These are phyloP conservation scores for Spiromastix sp. DNA, from an alignment of 2,329 filamentous ascomycete species.

Conservation along the genomic window DNA sequence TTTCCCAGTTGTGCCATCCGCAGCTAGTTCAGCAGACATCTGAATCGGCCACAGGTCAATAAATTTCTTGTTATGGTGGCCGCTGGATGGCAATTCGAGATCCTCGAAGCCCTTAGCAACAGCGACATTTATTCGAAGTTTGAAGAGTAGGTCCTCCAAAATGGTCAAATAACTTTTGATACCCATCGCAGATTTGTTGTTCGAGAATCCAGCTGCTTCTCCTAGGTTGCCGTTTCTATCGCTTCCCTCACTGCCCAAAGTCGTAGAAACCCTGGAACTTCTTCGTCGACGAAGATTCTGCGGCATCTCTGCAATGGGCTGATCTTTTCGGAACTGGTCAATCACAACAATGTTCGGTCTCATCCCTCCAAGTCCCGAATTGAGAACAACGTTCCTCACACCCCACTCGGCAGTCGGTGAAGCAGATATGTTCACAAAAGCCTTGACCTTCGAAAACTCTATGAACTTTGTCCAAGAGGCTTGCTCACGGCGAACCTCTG, in stretches of 20 bases:
- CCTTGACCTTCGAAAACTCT: conserved; percentile 76
- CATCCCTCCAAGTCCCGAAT: conserved; percentile 77
- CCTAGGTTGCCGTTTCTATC: neutral
- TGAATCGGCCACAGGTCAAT: conserved; percentile 90
- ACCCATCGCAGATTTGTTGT: conserved; percentile 22
- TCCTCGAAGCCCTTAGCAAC: conserved; percentile 71
- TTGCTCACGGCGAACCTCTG: conserved; percentile 73
- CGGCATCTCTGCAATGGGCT: conserved; percentile 40
- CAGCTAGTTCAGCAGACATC: conserved; percentile 74
- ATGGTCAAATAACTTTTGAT: conserved; percentile 70
- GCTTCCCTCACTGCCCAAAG: conserved; percentile 4
- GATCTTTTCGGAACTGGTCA: conserved; percentile 58
- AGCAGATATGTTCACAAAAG: conserved; percentile 78
- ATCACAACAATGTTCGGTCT: conserved; percentile 78
- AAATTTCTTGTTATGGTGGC: conserved; percentile 58
- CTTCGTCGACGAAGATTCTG: conserved; percentile 5
- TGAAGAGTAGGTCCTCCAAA: conserved; percentile 68
- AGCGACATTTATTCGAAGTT: conserved; percentile 72
- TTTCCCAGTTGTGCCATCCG: conserved; percentile 49
- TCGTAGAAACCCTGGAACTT: conserved; percentile 15
- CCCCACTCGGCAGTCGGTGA: conserved; percentile 79
- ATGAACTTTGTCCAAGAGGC: conserved; percentile 78
- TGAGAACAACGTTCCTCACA: conserved; percentile 68
- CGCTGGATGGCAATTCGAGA: conserved; percentile 58
- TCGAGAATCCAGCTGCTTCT: conserved; percentile 8